Base-by-base conservation (phyloP, 2,329 filamentous ascomycete species). In the Alternaria sp. region DNA sequence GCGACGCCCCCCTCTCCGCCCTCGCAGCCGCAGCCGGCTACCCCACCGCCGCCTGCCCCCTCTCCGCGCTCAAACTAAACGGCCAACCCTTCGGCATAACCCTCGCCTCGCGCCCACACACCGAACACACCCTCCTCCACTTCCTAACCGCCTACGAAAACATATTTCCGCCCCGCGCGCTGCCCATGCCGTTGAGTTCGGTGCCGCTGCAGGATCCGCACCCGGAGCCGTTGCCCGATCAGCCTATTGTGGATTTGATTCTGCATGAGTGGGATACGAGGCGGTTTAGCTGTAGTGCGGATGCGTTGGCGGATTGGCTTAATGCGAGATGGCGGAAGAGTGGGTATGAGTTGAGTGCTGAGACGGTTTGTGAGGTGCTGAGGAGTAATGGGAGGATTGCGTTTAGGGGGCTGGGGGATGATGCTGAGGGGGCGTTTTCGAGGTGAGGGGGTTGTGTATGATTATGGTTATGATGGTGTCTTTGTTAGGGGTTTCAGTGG, bases 71-170 rank as follows among this genome's bases (percentile, higher is more conserved):
- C 0, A 78, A 78, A 56, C 69, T 77, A 30, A 77, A 79, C 60
- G 76, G 77, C 46, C 77, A 78, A 45, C 77, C 77, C 11, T 80
- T 80, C 55, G 77, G 77, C 51, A 55, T 80, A 11, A 74, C 74
- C 1, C 66, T 78, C 12, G 71, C 75, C 3, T 74, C 75, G 0
- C 76, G 73, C 4, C 72, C 76, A 0, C 71, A 77, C 68, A 74
- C 73, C 15, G 77, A 80, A 57, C 67, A 73, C 57, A 62, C 67
- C 3, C 69, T 79, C 13, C 70, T 79, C 2, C 77, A 79, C 67
- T 79, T 79, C 64, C 65, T 79, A 8, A 78, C 74, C 23, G 77
- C 77, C 6, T 79, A 77, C 69, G 77, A 79, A 64, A 70, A 74
- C 47, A 75, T 75, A 1, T 79, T 79, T 56, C 77, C 75, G 1